These are phyloP conservation scores for Venturia aucupariae DNA, from an alignment of 2,329 filamentous ascomycete species.

Conservation along the genomic window DNA sequence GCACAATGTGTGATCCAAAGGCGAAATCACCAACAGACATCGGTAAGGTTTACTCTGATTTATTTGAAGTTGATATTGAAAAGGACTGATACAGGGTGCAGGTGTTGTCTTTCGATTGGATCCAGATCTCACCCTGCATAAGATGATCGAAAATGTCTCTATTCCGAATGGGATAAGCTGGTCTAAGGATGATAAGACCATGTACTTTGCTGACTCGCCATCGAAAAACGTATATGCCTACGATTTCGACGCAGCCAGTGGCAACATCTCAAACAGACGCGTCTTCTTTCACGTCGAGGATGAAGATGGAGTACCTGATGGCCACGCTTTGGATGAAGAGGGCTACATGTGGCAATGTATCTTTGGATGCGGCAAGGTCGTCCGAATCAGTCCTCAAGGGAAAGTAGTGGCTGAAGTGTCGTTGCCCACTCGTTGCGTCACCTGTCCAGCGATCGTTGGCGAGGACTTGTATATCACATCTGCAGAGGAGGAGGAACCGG, in stretches of 20 bases:
- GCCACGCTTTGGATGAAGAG: conserved; percentile 72
- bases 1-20: conserved; percentile 75
- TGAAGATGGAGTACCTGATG: conserved; percentile 60
- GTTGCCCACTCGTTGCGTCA: conserved; percentile 69
- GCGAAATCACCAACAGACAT: conserved; percentile 42
- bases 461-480: conserved; percentile 69
- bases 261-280: conserved; percentile 57
- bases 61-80: not conserved
- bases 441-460: conserved; percentile 72
- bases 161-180: conserved; percentile 84
- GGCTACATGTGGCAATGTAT: conserved; percentile 85
- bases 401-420: conserved; percentile 64
- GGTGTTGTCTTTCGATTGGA: conserved; percentile 68
- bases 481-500: conserved; percentile 45
- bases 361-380: conserved; percentile 67
- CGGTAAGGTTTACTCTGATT: conserved; percentile 20
- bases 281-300: conserved; percentile 64
- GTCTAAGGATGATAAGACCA: conserved; percentile 60
- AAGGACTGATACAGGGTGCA: conserved; percentile 24
- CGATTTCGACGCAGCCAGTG: conserved; percentile 59
- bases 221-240: conserved; percentile 61
- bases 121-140: conserved; percentile 48
- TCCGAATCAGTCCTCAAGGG: conserved; percentile 63
- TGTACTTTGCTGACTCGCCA: conserved; percentile 78
- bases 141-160: conserved; percentile 52